Conservation (phyloP, 2,329 filamentous ascomycete species). For the Verticillium zaregamsianum region DNA sequence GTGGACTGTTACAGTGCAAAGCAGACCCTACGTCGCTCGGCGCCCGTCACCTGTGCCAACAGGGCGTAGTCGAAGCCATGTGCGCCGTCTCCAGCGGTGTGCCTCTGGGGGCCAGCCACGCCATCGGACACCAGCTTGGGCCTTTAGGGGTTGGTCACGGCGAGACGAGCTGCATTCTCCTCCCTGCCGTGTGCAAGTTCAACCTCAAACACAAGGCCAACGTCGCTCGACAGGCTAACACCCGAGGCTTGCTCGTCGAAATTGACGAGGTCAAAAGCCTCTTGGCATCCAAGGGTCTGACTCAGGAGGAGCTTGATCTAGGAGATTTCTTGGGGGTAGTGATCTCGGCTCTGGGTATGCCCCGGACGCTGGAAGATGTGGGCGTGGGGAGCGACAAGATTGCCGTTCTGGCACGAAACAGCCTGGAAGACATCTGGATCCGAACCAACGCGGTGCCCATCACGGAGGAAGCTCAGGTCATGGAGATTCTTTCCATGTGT, state of each 20-base stretch:
- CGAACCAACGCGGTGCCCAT: constrained; percentile 46
- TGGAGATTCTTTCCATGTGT: constrained; percentile 45
- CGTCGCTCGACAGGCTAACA: constrained; percentile 21
- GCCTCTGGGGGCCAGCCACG: constrained; percentile 45
- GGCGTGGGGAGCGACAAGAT: constrained; percentile 43
- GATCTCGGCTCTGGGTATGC: constrained; percentile 48
- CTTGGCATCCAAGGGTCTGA: not conserved
- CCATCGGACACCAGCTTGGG: constrained; percentile 48
- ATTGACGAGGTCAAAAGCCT: not conserved
- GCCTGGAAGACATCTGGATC: constrained; percentile 45
- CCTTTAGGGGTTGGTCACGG: constrained; percentile 56
- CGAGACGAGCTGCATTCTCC: constrained; percentile 42
- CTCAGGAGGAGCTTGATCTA: constrained; percentile 32
- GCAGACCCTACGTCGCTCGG: constrained; percentile 28
- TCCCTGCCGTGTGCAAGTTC: constrained; percentile 50
- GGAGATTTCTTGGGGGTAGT: constrained; percentile 48
- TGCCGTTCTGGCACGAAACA: constrained; percentile 41
- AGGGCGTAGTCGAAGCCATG: constrained; percentile 51
- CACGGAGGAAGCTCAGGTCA: constrained; percentile 39
- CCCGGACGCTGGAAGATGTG: constrained; percentile 47
- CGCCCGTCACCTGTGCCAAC: constrained; percentile 41
- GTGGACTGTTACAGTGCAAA: not conserved
- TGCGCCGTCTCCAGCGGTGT: constrained; percentile 33
- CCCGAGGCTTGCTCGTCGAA: constrained; percentile 7
- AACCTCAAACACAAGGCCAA: constrained; percentile 32